Evolutionary conservation across 306 rosid genomes (phyloP).

Genomic region (Begonia fuchsioides): DNA sequence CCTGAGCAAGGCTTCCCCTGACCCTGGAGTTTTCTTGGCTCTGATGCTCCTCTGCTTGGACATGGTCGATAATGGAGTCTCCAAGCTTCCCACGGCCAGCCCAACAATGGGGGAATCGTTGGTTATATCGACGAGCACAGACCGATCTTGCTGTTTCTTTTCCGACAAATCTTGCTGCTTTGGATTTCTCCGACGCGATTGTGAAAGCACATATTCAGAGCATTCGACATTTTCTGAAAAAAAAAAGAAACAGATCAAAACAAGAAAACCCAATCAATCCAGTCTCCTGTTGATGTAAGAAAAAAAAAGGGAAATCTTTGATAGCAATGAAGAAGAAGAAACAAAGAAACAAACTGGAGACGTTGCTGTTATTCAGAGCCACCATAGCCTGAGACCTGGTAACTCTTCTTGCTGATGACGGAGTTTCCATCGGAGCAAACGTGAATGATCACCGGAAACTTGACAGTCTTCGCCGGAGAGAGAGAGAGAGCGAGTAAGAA

Average conservation of each 20-base stretch:
- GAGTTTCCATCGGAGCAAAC: constrained; percentile 60
- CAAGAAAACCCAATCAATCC: neutral
- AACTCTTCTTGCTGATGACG: constrained; percentile 64
- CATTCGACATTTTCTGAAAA: constrained; percentile 46
- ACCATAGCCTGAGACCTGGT: constrained; percentile 47
- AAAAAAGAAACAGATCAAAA: neutral
- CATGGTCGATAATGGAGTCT: constrained; percentile 40
- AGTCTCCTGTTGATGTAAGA: neutral
- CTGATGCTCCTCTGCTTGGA: constrained; percentile 27
- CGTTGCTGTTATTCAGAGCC: constrained; percentile 15
- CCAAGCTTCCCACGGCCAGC: constrained; percentile 32
- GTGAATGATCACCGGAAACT: neutral
- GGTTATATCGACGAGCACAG: constrained; percentile 58
- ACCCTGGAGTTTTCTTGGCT: constrained; percentile 65
- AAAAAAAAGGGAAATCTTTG: neutral
- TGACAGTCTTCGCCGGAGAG: neutral
- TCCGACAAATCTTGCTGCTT: constrained; percentile 16
- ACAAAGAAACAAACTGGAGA: constrained; percentile 8
- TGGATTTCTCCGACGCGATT: constrained; percentile 28
- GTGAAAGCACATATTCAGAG: constrained; percentile 29
- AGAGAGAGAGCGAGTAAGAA: too few species aligned
- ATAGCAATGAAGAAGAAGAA: neutral
- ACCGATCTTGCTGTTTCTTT: constrained; percentile 35
- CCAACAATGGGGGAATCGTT: constrained; percentile 92
- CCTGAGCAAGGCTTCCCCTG: constrained; percentile 84